Evolutionary conservation across 176 grass and related monocot species (phyloP).

Genomic region (Calamus simplicifolius): DNA sequence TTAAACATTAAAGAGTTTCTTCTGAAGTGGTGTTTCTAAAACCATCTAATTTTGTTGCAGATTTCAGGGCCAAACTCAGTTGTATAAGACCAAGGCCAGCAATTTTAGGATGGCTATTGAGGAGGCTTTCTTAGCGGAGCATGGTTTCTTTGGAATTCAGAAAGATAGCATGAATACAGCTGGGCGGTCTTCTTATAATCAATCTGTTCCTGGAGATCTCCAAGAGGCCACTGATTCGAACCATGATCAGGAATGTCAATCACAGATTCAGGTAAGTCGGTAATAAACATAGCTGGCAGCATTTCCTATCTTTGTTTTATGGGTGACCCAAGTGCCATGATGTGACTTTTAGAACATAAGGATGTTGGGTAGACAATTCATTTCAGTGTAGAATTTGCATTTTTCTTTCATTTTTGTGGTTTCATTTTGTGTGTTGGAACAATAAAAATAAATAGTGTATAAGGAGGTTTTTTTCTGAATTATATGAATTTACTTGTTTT

Average conservation of each 20-base stretch:
- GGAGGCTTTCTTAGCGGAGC: slow-evolving; percentile 74
- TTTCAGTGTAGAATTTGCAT: too few relatives aligned
- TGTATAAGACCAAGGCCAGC: slow-evolving; percentile 51
- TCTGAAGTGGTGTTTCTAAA: not conserved
- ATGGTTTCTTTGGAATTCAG: slow-evolving; percentile 49
- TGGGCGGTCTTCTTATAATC: slow-evolving; percentile 26
- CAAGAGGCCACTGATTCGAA: slow-evolving; percentile 53
- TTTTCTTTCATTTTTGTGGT: too few relatives aligned
- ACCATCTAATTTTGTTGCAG: slow-evolving; percentile 20
- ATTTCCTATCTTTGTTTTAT: too few relatives aligned
- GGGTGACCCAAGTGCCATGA: too few relatives aligned
- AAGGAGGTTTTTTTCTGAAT: not conserved
- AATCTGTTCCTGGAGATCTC: slow-evolving; percentile 20
- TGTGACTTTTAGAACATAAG: too few relatives aligned
- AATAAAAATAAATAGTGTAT: not conserved
- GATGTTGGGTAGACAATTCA: too few relatives aligned
- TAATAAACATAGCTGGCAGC: too few relatives aligned
- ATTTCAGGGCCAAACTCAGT: slow-evolving; percentile 63
- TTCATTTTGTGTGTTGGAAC: too few relatives aligned
- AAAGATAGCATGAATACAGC: slow-evolving; percentile 19
- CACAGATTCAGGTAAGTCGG: slow-evolving; percentile 35
- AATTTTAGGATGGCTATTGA: slow-evolving; percentile 74
- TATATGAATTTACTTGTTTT: slow-evolving; percentile 11
- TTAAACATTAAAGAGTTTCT: not conserved
- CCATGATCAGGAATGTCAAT: slow-evolving; percentile 65